phyloP scores from a whole-genome alignment of 768 basidiomycete genomes.

The Exidia glandulosa region DNA sequence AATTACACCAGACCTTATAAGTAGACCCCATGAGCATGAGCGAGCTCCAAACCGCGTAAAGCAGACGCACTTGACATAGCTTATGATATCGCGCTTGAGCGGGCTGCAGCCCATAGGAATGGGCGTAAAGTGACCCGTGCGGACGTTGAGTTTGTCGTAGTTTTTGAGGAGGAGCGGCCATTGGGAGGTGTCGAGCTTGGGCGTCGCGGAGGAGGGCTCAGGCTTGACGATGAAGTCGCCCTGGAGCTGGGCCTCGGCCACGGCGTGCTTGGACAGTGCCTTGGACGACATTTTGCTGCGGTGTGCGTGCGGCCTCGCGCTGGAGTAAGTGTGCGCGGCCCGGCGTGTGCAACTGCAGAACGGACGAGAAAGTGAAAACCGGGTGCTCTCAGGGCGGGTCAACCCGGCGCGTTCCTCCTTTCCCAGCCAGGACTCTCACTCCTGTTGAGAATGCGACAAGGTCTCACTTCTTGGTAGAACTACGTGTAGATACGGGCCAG shows the following conservation, averaged over 20 bases:
- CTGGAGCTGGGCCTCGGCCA: slow-evolving; percentile 60
- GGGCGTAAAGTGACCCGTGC: slow-evolving; percentile 95
- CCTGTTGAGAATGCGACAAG: no score
- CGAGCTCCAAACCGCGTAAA: background rate
- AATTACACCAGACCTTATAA: slow-evolving; percentile 97
- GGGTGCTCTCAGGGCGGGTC: no score
- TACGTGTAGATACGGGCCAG: no score
- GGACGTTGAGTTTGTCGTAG: slow-evolving; percentile 91
- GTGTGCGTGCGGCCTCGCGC: no score
- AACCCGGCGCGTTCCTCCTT: no score
- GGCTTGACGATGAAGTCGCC: slow-evolving; percentile 79
- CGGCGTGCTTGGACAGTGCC: slow-evolving; percentile 12
- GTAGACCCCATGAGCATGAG: slow-evolving; percentile 1
- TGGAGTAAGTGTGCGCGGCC: no score
- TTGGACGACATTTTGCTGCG: slow-evolving; percentile 23
- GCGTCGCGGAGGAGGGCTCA: slow-evolving; percentile 43
- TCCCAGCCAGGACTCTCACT: no score
- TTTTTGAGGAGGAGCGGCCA: slow-evolving; percentile 99
- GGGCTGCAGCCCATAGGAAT: slow-evolving; percentile 91
- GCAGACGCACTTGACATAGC: slow-evolving; percentile 74
- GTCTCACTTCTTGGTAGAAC: no score
- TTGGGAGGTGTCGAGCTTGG: slow-evolving; percentile 84
- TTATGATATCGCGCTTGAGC: slow-evolving; percentile 83
- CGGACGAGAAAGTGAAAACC: no score
- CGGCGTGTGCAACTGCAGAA: no score